Conservation (phyloP, 768 basidiomycete genomes). For the Galerina marginata region DNA sequence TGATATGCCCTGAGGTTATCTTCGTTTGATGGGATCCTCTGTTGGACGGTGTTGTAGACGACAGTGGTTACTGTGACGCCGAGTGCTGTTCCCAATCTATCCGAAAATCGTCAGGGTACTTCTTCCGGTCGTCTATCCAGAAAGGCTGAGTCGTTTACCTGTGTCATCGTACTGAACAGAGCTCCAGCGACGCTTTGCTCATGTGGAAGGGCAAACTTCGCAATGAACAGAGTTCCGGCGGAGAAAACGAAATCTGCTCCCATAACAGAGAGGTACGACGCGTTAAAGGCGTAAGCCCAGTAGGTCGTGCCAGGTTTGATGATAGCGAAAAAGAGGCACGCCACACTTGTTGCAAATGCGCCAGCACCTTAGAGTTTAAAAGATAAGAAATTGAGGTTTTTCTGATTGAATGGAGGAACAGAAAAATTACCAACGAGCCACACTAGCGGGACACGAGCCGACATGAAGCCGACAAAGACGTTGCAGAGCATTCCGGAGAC, state of each 20-base stretch:
- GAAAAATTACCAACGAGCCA: slow-evolving; percentile 53
- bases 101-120: not conserved
- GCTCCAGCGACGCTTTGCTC: slow-evolving; percentile 82
- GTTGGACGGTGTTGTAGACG: slow-evolving; percentile 61
- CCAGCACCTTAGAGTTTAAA: slow-evolving; percentile 39
- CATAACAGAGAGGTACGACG: slow-evolving; percentile 65
- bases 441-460: slow-evolving; percentile 60
- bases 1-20: slow-evolving; percentile 56
- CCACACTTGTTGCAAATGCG: slow-evolving; percentile 59
- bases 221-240: slow-evolving; percentile 74
- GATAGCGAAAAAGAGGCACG: slow-evolving; percentile 70
- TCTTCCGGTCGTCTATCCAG: not conserved
- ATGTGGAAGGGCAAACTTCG: slow-evolving; percentile 65
- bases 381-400: not conserved
- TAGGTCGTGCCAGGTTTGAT: slow-evolving; percentile 62
- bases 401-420: not conserved
- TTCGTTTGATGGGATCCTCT: slow-evolving; percentile 36
- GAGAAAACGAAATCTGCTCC: slow-evolving; percentile 83
- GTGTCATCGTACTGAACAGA: slow-evolving; percentile 80
- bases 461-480: slow-evolving; percentile 62
- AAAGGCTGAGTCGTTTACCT: slow-evolving; percentile 42
- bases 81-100: slow-evolving; percentile 70
- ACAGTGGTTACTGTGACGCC: slow-evolving; percentile 77
- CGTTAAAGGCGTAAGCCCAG: slow-evolving; percentile 81
- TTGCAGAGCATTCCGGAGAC: slow-evolving; percentile 70